Percentiles rank a stretch among this genome's conserved stretches.
These are phyloP conservation scores for Monosporascus sp. DNA, from an alignment of 2,329 filamentous ascomycete species.

Conservation along the genomic window DNA sequence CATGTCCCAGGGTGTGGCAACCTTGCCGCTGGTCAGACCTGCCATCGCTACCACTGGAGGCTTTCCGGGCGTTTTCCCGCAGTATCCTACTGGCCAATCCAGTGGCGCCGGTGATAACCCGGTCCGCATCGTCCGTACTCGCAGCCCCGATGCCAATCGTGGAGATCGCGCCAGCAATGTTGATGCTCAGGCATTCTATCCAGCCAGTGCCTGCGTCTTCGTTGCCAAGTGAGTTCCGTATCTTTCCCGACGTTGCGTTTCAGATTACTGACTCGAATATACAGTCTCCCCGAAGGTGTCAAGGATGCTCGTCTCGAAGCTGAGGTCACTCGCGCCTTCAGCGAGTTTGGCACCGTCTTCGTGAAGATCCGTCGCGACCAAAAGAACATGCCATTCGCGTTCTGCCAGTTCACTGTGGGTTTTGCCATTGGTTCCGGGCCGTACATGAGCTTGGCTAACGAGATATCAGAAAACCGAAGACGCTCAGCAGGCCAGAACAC, in stretches of 20 bases:
- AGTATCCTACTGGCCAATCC: not conserved
- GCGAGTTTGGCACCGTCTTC: constrained; percentile 49
- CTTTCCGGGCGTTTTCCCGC: constrained; percentile 9
- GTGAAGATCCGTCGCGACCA: constrained; percentile 59
- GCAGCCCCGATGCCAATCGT: constrained; percentile 6
- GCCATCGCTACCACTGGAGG: not conserved
- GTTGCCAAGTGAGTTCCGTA: constrained; percentile 56
- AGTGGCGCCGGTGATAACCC: not conserved
- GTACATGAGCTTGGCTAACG: constrained; percentile 17
- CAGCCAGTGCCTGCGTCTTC: constrained; percentile 55
- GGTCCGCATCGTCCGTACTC: constrained; percentile 2
- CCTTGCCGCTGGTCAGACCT: not conserved
- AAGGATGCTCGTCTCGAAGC: constrained; percentile 46
- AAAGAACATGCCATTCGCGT: constrained; percentile 57
- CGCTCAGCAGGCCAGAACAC: constrained; percentile 41
- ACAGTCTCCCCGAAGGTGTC: constrained; percentile 45
- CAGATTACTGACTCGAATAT: constrained; percentile 8
- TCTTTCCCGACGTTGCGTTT: not conserved
- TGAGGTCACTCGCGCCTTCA: constrained; percentile 48
- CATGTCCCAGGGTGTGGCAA: constrained; percentile 1
- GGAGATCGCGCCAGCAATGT: constrained; percentile 25
- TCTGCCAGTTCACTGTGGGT: constrained; percentile 57
- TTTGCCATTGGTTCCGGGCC: not conserved
- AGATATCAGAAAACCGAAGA: constrained; percentile 38
- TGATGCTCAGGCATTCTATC: constrained; percentile 48